Evolutionary conservation across 2,329 filamentous ascomycete genomes (phyloP), one percentile per base, ranked within the genome.

Genomic region (Venturia carpophila): DNA sequence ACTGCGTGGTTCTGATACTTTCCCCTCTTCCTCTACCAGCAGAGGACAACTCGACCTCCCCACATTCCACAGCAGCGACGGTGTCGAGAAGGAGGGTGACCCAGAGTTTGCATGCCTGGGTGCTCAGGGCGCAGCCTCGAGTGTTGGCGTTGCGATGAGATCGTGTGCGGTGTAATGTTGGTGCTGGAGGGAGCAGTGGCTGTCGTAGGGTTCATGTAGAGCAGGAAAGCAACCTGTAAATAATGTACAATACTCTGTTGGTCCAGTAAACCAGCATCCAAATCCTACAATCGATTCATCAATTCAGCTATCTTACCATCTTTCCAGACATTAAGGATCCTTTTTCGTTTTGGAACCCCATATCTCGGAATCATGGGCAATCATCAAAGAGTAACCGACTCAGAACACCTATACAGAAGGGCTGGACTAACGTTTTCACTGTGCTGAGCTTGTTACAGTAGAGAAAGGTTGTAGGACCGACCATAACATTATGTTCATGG

Each of bases 21-120:
- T 52, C 52, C 21, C 17, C 42, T 19, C n/a, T 3, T 56, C 49
- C 10, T 56, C 30, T 15, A 58, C 30, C 27, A 17, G 37, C 52
- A 3, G 45, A 56, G 80, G 37, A 80, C 79, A 3, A 77, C 73
- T 15, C 75, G 80, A 11, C 5, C 72, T 76, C 7, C 67, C 64
- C 37, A 70, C 75, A 27, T 78, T 79, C 70, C 79, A 79, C 17
- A 80, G 79, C 0, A 75, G 79, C 0, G 75, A 77, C 65, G 73
- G 69, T 15, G 74, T 76, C 0, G 69, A 72, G 68, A 61, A 70
- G 41, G 45, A 70, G 13, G 75, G 75, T 6, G 72, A 70, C 10
- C 75, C 75, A 1, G 75, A 77, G 69, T 68, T 75, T 62, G 68
- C 71, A 21, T 69, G 67, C 24, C 52, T 60, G 43, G 66, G 68